These are phyloP conservation scores for Chaetomium fimeti DNA, from an alignment of 495 filamentous ascomycete species.

Conservation along the genomic window DNA sequence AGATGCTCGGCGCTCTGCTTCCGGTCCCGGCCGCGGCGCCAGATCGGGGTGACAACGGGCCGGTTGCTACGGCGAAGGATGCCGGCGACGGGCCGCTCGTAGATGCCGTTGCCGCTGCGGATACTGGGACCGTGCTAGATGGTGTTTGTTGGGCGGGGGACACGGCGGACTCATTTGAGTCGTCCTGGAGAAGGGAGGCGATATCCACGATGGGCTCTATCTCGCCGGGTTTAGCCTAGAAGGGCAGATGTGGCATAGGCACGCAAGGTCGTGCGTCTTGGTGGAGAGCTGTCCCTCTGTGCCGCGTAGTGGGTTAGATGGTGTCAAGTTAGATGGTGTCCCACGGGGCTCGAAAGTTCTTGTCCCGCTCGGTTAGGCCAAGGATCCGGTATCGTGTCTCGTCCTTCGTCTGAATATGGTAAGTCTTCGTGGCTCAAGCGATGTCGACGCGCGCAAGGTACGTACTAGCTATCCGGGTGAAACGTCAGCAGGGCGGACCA, in stretches of 20 bases:
- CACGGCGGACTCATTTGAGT: constrained; percentile 73
- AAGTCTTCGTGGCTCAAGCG: not conserved
- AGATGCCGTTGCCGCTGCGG: constrained; percentile 37
- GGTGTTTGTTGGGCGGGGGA: constrained; percentile 53
- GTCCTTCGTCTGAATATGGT: not conserved
- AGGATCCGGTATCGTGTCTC: not conserved
- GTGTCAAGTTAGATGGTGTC: constrained; percentile 3
- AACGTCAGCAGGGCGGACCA: not conserved
- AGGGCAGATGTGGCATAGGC: constrained; percentile 29
- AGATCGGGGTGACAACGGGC: constrained; percentile 26
- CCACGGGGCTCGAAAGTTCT: not conserved
- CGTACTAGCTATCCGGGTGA: not conserved
- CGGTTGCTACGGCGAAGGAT: constrained; percentile 29
- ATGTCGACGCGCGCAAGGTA: not conserved
- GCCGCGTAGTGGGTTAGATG: constrained; percentile 8
- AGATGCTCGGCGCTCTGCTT: constrained; percentile 17
- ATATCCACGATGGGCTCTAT: constrained; percentile 82
- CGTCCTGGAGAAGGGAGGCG: constrained; percentile 74
- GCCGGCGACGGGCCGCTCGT: constrained; percentile 24
- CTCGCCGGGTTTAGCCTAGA: constrained; percentile 35
- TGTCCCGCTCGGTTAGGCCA: not conserved
- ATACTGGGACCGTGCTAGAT: constrained; percentile 50
- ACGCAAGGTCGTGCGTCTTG: constrained; percentile 20
- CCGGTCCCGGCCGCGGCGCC: constrained; percentile 15
- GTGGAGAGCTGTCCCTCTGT: constrained; percentile 10